These are phyloP conservation scores for Coriaria nepalensis DNA, from an alignment of 306 rosid genomes.

Conservation along the genomic window DNA sequence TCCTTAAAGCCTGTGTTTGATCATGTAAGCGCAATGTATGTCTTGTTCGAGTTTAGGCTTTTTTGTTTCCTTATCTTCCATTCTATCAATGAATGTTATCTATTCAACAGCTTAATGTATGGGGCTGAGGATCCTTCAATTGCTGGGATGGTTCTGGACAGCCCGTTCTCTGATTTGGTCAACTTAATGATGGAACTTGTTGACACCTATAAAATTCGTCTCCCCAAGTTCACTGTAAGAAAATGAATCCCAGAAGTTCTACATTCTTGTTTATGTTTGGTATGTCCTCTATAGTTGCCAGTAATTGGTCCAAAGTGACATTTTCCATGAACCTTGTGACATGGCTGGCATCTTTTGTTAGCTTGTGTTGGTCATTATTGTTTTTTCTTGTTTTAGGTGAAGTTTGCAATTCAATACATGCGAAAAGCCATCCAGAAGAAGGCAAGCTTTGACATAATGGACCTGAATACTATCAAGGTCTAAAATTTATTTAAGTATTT, in stretches of 20 bases:
- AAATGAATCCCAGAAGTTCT: not conserved
- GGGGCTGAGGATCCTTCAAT: slow-evolving; percentile 98
- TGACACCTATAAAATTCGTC: slow-evolving; percentile 61
- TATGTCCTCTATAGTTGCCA: no score
- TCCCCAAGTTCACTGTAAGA: slow-evolving; percentile 95
- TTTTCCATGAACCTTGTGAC: no score
- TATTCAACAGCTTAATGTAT: slow-evolving; percentile 91
- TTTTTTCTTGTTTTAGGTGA: slow-evolving; percentile 45
- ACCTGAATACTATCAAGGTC: slow-evolving; percentile 77
- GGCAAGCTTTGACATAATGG: slow-evolving; percentile 87
- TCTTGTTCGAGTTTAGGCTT: no score
- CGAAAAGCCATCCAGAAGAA: slow-evolving; percentile 78
- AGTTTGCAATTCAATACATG: slow-evolving; percentile 90
- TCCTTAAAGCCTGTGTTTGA: no score
- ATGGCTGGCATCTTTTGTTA: no score
- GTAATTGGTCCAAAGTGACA: no score
- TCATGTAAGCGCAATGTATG: no score
- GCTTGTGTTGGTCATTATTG: no score
- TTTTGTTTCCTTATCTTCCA: no score
- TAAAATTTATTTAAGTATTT: no score
- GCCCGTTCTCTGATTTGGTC: slow-evolving; percentile 93
- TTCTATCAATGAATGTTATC: no score
- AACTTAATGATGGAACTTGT: slow-evolving; percentile 98
- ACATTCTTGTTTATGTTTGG: no score
- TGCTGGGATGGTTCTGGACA: slow-evolving; percentile 95